A percentile compares a stretch with the other conserved stretches of the same genome.
These are phyloP conservation scores for Fusarium transvaalense DNA, from an alignment of 2,329 filamentous ascomycete species.

Conservation along the genomic window DNA sequence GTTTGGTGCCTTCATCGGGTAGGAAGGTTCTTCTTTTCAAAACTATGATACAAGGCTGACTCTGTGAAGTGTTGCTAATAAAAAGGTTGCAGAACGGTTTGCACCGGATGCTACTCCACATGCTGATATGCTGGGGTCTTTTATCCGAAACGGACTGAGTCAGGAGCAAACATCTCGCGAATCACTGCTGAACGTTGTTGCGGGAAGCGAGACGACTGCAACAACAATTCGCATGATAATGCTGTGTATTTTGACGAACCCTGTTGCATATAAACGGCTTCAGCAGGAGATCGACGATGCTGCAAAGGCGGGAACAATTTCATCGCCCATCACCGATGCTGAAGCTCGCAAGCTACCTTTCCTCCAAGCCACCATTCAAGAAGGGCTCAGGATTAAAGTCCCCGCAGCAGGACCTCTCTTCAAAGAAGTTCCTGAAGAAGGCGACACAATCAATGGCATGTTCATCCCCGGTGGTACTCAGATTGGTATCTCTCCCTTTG, in stretches of 20 bases:
- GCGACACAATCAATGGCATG: constrained; percentile 55
- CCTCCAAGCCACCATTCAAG: constrained; percentile 63
- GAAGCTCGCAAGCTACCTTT: constrained; percentile 59
- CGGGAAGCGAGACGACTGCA: constrained; percentile 56
- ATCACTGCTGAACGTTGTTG: constrained; percentile 53
- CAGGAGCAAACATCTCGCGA: constrained; percentile 53
- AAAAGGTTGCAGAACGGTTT: constrained; percentile 13
- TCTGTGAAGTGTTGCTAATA: constrained; percentile 33
- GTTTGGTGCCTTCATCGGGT: constrained; percentile 24
- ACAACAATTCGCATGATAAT: constrained; percentile 60
- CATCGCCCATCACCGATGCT: constrained; percentile 42
- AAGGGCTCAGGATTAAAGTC: constrained; percentile 61
- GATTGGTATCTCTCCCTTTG: constrained; percentile 50
- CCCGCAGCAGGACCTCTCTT: constrained; percentile 57
- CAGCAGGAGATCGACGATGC: constrained; percentile 63
- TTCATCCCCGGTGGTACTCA: constrained; percentile 50
- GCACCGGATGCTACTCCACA: background rate
- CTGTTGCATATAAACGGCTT: constrained; percentile 60
- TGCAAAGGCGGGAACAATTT: constrained; percentile 54
- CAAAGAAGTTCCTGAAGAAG: constrained; percentile 48
- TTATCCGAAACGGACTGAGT: constrained; percentile 55
- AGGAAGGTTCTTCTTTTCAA: fast-evolving
- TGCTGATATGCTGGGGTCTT: constrained; percentile 58
- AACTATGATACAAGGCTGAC: constrained; percentile 44
- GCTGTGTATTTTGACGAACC: constrained; percentile 64